These are phyloP conservation scores for Penicillium lagena DNA, from an alignment of 495 filamentous ascomycete genomes.

Conservation along the genomic window DNA sequence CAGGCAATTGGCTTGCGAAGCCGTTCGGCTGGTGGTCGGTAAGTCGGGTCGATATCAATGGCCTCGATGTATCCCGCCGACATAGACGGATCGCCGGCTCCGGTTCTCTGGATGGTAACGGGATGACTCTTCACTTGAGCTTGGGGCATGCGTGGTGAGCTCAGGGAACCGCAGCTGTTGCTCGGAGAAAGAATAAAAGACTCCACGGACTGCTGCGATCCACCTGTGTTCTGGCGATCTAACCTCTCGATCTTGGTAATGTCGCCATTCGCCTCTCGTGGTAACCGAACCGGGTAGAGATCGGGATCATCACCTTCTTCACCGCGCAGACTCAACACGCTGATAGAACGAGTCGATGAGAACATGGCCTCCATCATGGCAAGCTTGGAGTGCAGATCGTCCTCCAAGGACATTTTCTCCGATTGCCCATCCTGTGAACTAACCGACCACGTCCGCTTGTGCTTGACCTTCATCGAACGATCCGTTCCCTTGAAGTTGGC, in stretches of 20 bases:
- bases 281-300: constrained; percentile 69
- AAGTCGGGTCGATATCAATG: constrained; percentile 77
- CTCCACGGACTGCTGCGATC: constrained; percentile 43
- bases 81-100: constrained; percentile 40
- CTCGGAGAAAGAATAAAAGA: constrained; percentile 62
- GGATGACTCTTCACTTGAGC: constrained; percentile 22
- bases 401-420: constrained; percentile 63
- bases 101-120: constrained; percentile 39
- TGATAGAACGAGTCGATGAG: constrained; percentile 79
- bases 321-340: constrained; percentile 76
- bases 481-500: constrained; percentile 41
- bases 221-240: constrained; percentile 48
- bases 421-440: constrained; percentile 72
- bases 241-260: constrained; percentile 51
- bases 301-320: constrained; percentile 87
- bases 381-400: constrained; percentile 83
- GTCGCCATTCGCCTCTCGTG: constrained; percentile 47
- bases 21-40: constrained; percentile 72
- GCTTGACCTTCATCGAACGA: constrained; percentile 70
- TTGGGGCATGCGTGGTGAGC: constrained; percentile 27
- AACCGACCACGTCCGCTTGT: constrained; percentile 94
- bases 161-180: constrained; percentile 40
- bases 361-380: constrained; percentile 92
- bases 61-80: constrained; percentile 82
- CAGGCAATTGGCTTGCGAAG: constrained; percentile 76